Conservation (phyloP, 129 eudicot species). For the Calendula officinalis region DNA sequence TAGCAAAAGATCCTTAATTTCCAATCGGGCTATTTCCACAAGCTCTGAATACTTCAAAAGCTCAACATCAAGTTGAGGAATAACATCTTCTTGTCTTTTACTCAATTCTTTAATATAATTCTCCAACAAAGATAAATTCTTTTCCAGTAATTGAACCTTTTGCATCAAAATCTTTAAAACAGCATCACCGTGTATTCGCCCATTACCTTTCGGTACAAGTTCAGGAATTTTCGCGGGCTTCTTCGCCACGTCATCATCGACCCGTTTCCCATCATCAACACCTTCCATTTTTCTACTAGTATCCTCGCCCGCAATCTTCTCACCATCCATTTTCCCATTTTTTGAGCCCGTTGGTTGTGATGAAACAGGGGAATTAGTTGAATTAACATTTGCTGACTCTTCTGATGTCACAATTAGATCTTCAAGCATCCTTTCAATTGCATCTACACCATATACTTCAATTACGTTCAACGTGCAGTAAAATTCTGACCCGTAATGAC, state of each 20-base stretch:
- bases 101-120: slow-evolving; percentile 70
- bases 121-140: slow-evolving; percentile 69
- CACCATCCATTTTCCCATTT: slow-evolving; percentile 36
- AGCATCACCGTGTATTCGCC: slow-evolving; percentile 78
- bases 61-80: slow-evolving; percentile 73
- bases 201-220: slow-evolving; percentile 50
- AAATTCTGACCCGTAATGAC: slow-evolving; percentile 93
- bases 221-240: slow-evolving; percentile 51
- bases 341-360: slow-evolving; percentile 30
- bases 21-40: slow-evolving; percentile 56
- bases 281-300: slow-evolving; percentile 43
- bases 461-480: slow-evolving; percentile 78
- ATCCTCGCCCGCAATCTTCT: slow-evolving; percentile 28
- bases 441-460: slow-evolving; percentile 93
- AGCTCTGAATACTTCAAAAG: slow-evolving; percentile 43
- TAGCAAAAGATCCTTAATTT: slow-evolving; percentile 58
- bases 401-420: slow-evolving; percentile 76
- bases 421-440: slow-evolving; percentile 93
- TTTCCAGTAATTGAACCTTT: slow-evolving; percentile 74
- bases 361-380: slow-evolving; percentile 40
- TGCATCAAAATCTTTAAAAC: slow-evolving; percentile 85
- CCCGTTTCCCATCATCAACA: slow-evolving; percentile 49
- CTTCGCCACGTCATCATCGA: slow-evolving; percentile 38
- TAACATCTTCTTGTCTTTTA: slow-evolving; percentile 55
- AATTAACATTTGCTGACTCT: slow-evolving; percentile 44